Evolutionary conservation across 805 yeast species (phyloP).

Genomic region (Ogataea methylovora): DNA sequence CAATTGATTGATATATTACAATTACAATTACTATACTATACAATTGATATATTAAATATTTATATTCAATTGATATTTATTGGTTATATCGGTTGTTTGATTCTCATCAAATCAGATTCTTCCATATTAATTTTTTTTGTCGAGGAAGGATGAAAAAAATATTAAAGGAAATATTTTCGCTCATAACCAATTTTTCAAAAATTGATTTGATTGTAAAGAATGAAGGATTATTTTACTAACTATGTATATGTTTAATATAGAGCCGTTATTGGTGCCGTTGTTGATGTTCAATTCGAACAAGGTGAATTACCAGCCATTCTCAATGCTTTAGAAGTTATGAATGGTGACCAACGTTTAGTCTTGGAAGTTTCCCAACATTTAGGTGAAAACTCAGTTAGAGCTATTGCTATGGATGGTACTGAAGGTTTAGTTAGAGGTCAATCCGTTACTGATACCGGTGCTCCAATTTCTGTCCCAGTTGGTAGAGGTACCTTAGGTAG

Average conservation of each 20-base stretch:
- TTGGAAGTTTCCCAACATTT: constrained; percentile 99
- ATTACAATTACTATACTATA: no score
- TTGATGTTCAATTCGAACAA: constrained; percentile 97
- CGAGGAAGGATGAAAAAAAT: no score
- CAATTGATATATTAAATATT: no score
- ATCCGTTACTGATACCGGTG: constrained; percentile 86
- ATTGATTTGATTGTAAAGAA: no score
- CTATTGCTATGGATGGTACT: constrained; percentile 99
- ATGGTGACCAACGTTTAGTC: constrained; percentile 64
- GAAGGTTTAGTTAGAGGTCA: constrained; percentile 99
- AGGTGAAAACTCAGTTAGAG: constrained; percentile 99
- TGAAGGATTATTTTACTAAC: no score
- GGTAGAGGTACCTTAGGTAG: constrained; percentile 99
- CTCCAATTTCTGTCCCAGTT: constrained; percentile 98
- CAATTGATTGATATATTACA: no score
- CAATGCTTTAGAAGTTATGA: constrained; percentile 88
- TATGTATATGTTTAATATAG: constrained; percentile 27
- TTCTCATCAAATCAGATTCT: no score
- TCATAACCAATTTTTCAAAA: no score
- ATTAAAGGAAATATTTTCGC: no score
- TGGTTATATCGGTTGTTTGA: no score
- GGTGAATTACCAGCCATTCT: constrained; percentile 95
- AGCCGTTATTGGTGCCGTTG: constrained; percentile 99
- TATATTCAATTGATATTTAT: no score
- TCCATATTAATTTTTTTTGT: no score